phyloP scores from a whole-genome alignment of 257 asterid genomes.

The Solanum tarijense region DNA sequence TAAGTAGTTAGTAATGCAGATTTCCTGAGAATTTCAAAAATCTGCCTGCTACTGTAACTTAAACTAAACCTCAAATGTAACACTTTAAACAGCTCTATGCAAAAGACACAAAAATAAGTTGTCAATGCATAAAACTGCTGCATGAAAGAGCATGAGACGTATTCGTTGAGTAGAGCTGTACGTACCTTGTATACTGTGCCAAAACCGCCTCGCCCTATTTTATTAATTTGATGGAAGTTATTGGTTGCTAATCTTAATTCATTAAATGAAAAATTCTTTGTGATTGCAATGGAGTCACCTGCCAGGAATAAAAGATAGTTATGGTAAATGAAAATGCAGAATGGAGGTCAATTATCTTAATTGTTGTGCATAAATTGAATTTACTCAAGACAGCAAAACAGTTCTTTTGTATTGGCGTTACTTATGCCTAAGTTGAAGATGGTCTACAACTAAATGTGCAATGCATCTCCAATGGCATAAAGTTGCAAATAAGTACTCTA shows the following conservation, averaged over 20 bases:
- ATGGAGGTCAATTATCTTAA: neutral
- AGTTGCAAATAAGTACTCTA: neutral
- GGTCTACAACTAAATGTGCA: neutral
- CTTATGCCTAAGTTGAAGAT: neutral
- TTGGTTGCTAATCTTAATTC: constrained; percentile 60
- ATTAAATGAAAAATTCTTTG: constrained; percentile 50
- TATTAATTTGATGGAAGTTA: constrained; percentile 50
- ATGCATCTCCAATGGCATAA: neutral
- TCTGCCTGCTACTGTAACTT: neutral
- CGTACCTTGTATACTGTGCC: constrained; percentile 93
- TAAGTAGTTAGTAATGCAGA: neutral
- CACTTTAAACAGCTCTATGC: neutral
- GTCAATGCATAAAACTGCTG: neutral
- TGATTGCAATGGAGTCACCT: constrained; percentile 34
- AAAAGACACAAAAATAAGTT: neutral
- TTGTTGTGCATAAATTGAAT: neutral
- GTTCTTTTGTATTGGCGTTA: neutral
- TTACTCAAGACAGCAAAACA: neutral
- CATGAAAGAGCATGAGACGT: neutral
- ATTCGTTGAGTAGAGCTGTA: constrained; percentile 8
- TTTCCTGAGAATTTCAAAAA: neutral
- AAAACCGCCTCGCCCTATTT: constrained; percentile 88
- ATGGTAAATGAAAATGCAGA: constrained; percentile 6
- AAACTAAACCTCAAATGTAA: neutral
- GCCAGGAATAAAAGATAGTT: constrained; percentile 13